Base-by-base conservation (phyloP, 2,329 filamentous ascomycete genomes). In the Fusarium lyarnte region DNA sequence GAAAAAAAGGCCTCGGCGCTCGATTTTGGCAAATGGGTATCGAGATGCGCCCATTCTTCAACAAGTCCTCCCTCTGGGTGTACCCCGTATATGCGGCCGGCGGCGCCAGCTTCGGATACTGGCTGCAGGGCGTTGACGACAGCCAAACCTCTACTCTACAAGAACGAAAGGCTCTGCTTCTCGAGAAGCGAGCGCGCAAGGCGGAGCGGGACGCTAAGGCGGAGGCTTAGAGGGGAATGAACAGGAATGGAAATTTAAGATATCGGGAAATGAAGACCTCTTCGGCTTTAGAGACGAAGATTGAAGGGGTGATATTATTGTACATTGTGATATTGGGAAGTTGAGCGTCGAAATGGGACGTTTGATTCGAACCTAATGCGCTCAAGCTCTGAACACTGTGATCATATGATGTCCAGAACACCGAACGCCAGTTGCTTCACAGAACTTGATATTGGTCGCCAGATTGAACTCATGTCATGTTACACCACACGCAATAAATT, bases 11-110 rank as follows among this genome's bases (percentile, higher is more conserved):
- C 87, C 85, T 98, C 79, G 94, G 93, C 81, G 92, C 95, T 80
- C 93, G 95, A 78, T 89, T 96, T 84, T 98, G 95, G 94, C 96
- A 98, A 85, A 92, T 99, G 82, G 96, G 95, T 80, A 96, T 99
- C 82, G 94, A 99, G 87, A 97, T 97, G 94, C 94, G 95, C 72
- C 96, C 95, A 58, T 92, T 98, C 83, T 94, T 98, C 88, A 91
- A 92, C 85, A 90, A 88, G 79, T 88, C 92, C 81, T 93, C 92
- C 61, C 90, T 97, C 79, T 97, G 94, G 93, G 94, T 91, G 57
- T 99, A 97, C 86, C 96, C 96, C 61, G 85, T 95, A 77, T 99
- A 96, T 84, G 95, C 91, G 66, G 89, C 89, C 76, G 90, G 94
- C 72, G 95, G 95, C 77, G 95, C 92, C 77, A 94, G 92, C 84